These are phyloP conservation scores for Zygoascus flipseniorum DNA, from an alignment of 805 yeast genomes.

Conservation along the genomic window DNA sequence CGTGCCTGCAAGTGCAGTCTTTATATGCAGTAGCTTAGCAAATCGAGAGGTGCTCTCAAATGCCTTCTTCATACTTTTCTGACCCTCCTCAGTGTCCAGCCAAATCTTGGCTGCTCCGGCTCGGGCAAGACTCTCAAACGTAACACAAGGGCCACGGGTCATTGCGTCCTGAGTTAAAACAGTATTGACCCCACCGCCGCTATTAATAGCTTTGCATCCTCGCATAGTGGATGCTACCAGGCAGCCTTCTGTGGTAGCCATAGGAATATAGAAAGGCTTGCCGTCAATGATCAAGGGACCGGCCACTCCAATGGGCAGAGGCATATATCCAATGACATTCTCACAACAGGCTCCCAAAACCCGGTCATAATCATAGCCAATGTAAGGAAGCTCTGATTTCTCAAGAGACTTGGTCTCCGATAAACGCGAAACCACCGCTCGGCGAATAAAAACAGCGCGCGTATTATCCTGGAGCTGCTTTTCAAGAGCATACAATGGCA, in stretches of 20 bases:
- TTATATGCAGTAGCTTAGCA: conserved; percentile 85
- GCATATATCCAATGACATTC: conserved; percentile 94
- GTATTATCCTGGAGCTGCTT: conserved; percentile 82
- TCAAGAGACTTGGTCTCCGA: conserved; percentile 77
- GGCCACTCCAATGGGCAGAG: conserved; percentile 94
- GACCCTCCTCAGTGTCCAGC: conserved; percentile 96
- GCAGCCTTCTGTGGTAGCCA: conserved; percentile 99
- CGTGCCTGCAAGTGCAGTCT: conserved; percentile 92
- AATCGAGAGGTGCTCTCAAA: conserved; percentile 96
- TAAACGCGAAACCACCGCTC: conserved; percentile 79
- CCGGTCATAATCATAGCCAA: conserved; percentile 82
- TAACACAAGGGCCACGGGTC: conserved; percentile 99
- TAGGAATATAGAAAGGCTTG: conserved; percentile 81
- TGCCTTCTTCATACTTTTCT: conserved; percentile 64
- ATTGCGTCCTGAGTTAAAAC: conserved; percentile 93
- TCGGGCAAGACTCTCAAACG: conserved; percentile 71
- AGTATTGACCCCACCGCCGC: conserved; percentile 93
- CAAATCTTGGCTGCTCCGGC: conserved; percentile 93
- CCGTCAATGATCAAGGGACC: conserved; percentile 94
- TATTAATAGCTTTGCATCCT: conserved; percentile 96
- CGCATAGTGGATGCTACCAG: conserved; percentile 97
- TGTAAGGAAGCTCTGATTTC: conserved; percentile 65
- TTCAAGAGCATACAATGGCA: conserved; percentile 91
- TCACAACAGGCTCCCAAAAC: conserved; percentile 99
- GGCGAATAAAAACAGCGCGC: conserved; percentile 89